Base-by-base conservation (phyloP, 805 yeast genomes). In the Pichia paraexigua region DNA sequence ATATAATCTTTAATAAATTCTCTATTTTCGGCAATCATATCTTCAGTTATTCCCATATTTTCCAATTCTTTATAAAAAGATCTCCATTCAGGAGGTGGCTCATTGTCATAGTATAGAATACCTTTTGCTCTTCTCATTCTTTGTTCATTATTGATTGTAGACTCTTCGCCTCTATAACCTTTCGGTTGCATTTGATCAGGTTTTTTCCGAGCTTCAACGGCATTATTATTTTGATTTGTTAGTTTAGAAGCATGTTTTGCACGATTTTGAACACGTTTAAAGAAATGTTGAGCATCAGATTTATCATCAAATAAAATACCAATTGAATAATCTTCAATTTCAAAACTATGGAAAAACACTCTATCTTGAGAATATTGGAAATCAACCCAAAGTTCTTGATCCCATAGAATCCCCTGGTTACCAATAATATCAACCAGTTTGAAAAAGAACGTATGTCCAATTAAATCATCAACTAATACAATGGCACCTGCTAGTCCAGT, bases 331-430 rank as follows among this genome's bases (percentile, higher is more conserved):
- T 87, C 95, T 60, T 94, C 98, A 45, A 89, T 73, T 71, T 94
- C 99, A 70, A 94, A 94, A 8, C 95, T 76, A 66, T 94, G 98
- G 75, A 94, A 94, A 68, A 88, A 94, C 41, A 95, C 82, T 32
- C 99, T 78, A 67, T 94, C 99, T 67, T 94, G 98, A 63, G 87
- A 80, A 68, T 94, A 94, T 59, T 84, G 83, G 66, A 94, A 90
- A 60, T 87, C 85, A 13, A 88, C 83, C 61, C 87, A 92, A 46
- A 94, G 69, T 67, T 94, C 99, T 67, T 94, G 99, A 67, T 94
- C 99, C 99, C 99, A 94, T 0, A 94, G 58, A 0, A 94, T 96
- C 37, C 98, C 98, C 42, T 85, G 73, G 55, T 81, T 78, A 8
- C 95, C 96, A 40, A 73, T 63, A 32, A 92, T 81, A 62, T 94